Percentiles rank a stretch among this genome's conserved stretches.
phyloP scores from a whole-genome alignment of 306 rosid species.

The Canavalia ensiformis region DNA sequence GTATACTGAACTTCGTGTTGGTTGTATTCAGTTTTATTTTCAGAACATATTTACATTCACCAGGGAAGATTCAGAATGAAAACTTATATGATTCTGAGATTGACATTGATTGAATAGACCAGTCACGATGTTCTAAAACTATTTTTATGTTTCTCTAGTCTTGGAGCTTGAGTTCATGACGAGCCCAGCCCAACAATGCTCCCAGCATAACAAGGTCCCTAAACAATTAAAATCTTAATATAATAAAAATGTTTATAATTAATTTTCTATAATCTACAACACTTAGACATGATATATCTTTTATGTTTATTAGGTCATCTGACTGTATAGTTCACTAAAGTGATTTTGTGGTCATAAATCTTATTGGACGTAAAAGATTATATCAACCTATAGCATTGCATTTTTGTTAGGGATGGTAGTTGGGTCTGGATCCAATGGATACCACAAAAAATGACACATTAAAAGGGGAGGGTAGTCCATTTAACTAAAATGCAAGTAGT shows the following conservation, averaged over 20 bases:
- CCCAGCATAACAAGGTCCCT: neutral
- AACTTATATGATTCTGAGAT: constrained; percentile 3
- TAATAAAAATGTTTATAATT: neutral
- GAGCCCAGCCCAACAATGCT: neutral
- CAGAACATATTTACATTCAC: constrained; percentile 32
- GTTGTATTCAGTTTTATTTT: constrained; percentile 20
- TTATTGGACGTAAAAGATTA: constrained; percentile 25
- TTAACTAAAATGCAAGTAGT: neutral
- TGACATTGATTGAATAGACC: constrained; percentile 22
- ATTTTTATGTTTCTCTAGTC: neutral
- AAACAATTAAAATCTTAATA: neutral
- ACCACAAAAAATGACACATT: neutral
- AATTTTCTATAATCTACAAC: neutral
- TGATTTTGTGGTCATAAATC: constrained; percentile 31
- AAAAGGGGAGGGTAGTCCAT: neutral
- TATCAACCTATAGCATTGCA: neutral
- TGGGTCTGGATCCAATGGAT: neutral
- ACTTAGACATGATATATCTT: neutral
- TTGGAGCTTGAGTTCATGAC: constrained; percentile 18
- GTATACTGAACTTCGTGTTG: constrained; percentile 30
- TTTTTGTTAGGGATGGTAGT: neutral
- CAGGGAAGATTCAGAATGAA: constrained; percentile 30
- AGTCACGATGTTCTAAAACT: constrained; percentile 20
- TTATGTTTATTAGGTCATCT: neutral
- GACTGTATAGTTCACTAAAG: neutral